Evolutionary conservation across 208 protist species (phyloP).

Genomic region (Leishmania major): DNA sequence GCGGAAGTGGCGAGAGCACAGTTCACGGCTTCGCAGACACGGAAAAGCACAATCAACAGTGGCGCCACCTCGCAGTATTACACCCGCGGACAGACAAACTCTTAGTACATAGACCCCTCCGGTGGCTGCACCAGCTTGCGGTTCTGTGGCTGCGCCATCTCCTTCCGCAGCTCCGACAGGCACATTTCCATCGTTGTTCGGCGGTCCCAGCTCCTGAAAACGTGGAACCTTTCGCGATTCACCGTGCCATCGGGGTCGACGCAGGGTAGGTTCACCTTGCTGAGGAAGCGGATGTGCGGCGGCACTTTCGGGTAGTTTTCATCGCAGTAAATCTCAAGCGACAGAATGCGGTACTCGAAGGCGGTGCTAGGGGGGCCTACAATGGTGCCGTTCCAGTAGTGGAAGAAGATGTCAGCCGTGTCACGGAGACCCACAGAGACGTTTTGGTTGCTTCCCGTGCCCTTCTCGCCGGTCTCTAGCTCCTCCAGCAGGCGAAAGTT

Average conservation of each 20-base stretch:
- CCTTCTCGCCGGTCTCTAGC: constrained; percentile 93
- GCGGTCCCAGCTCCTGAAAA: constrained; percentile 86
- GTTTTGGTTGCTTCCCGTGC: constrained; percentile 83
- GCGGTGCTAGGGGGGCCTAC: constrained; percentile 85
- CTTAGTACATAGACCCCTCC: constrained; percentile 72
- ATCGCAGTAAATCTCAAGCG: constrained; percentile 88
- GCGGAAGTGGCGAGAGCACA: neutral
- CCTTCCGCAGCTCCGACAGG: constrained; percentile 82
- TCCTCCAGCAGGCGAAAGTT: constrained; percentile 92
- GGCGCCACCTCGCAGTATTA: neutral
- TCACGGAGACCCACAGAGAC: constrained; percentile 89
- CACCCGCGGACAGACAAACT: neutral
- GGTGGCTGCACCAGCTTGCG: constrained; percentile 86
- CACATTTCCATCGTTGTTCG: constrained; percentile 88
- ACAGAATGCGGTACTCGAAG: constrained; percentile 92
- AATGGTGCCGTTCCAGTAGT: constrained; percentile 93
- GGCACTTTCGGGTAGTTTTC: constrained; percentile 88
- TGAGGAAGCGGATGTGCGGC: constrained; percentile 85
- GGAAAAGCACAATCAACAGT: neutral
- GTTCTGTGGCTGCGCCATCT: constrained; percentile 84
- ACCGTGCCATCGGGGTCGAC: constrained; percentile 81
- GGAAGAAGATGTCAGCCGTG: constrained; percentile 90
- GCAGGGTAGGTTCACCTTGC: constrained; percentile 87
- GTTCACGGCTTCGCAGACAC: neutral
- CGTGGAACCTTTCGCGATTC: constrained; percentile 63